Conservation (phyloP, 2,329 filamentous ascomycete species). For the Pyrenochaeta sp. region DNA sequence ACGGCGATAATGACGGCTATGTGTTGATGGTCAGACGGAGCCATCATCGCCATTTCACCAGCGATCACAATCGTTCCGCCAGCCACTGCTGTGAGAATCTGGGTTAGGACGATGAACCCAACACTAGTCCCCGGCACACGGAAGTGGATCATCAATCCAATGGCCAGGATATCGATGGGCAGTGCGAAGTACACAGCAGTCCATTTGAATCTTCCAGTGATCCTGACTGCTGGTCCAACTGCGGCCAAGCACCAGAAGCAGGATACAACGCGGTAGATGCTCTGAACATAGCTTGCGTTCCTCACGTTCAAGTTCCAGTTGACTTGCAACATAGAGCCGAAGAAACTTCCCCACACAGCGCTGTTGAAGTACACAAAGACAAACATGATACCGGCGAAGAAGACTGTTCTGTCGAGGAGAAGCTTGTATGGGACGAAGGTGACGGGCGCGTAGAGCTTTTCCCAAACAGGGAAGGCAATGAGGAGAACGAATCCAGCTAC, state of each 20-base stretch:
- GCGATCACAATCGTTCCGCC: constrained; percentile 32
- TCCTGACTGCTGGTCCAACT: constrained; percentile 23
- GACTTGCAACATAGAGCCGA: constrained; percentile 48
- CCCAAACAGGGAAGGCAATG: constrained; percentile 45
- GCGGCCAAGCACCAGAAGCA: constrained; percentile 27
- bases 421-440: constrained; percentile 54
- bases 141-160: constrained; percentile 38
- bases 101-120: constrained; percentile 40
- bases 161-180: constrained; percentile 28
- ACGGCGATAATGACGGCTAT: constrained; percentile 46
- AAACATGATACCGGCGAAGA: constrained; percentile 59
- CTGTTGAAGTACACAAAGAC: constrained; percentile 35
- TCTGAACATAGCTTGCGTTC: constrained; percentile 42
- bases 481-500: constrained; percentile 44
- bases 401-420: constrained; percentile 56
- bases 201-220: constrained; percentile 28
- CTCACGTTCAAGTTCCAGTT: constrained; percentile 40
- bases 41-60: constrained; percentile 28
- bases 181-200: constrained; percentile 15
- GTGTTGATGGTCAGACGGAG: constrained; percentile 24
- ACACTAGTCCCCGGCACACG: constrained; percentile 28
- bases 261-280: constrained; percentile 42
- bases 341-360: constrained; percentile 46
- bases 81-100: constrained; percentile 33
- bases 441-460: constrained; percentile 45